Conservation (phyloP, 148 eudicot species). For the Cornus florida region DNA sequence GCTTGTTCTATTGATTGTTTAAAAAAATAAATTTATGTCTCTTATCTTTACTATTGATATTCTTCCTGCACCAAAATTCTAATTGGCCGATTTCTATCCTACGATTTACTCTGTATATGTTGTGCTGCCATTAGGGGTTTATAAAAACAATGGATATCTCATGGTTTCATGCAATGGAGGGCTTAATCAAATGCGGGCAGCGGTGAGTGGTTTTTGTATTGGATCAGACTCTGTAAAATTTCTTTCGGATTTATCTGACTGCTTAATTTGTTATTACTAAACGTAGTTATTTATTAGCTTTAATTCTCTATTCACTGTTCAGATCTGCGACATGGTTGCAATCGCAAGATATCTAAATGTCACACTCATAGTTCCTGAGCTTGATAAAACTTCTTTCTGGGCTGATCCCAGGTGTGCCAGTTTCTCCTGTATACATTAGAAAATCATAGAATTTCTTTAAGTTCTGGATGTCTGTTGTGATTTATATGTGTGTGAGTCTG, state of each 20-base stretch:
- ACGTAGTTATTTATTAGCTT: not conserved
- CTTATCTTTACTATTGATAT: too few species aligned
- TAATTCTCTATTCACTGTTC: slow-evolving; percentile 21
- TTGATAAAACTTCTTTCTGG: slow-evolving; percentile 96
- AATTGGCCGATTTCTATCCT: not conserved
- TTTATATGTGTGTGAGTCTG: not conserved
- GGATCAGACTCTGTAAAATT: slow-evolving; percentile 3
- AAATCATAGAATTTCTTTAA: slow-evolving; percentile 4
- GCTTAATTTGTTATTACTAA: not conserved
- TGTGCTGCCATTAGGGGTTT: slow-evolving; percentile 60
- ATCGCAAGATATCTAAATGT: slow-evolving; percentile 98
- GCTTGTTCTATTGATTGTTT: not conserved
- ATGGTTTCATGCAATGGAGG: slow-evolving; percentile 99
- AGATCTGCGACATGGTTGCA: slow-evolving; percentile 99
- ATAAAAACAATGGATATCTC: slow-evolving; percentile 92
- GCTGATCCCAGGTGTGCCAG: slow-evolving; percentile 92
- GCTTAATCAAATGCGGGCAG: slow-evolving; percentile 98
- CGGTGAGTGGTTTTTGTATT: slow-evolving; percentile 52
- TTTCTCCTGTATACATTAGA: slow-evolving; percentile 15
- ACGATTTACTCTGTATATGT: not conserved
- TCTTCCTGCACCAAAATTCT: not conserved
- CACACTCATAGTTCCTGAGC: slow-evolving; percentile 90
- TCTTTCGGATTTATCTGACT: slow-evolving; percentile 5
- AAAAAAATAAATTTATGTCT: too few species aligned
- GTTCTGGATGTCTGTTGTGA: slow-evolving; percentile 1